A percentile compares a stretch with the other conserved stretches of the same genome.
Conservation (phyloP, 164 flowering plant genomes). For the Umbellularia californica region DNA sequence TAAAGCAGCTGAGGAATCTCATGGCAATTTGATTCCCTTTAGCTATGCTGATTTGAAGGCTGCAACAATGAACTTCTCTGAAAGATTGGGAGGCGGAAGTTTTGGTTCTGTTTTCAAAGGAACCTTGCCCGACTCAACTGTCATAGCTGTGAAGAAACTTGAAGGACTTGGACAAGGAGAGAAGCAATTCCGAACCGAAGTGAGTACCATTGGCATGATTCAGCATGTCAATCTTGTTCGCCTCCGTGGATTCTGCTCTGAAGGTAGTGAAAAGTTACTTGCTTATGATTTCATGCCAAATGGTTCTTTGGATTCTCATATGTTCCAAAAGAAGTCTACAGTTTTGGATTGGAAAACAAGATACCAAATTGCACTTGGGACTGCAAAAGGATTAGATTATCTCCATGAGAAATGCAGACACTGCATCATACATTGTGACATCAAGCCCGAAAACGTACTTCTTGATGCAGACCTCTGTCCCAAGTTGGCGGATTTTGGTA, state of each 20-base stretch:
- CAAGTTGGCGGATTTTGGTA: constrained; percentile 39
- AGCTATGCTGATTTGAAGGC: constrained; percentile 33
- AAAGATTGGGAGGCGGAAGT: constrained; percentile 50
- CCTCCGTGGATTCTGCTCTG: constrained; percentile 54
- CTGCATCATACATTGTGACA: constrained; percentile 40
- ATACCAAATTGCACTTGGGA: constrained; percentile 32
- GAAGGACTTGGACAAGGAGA: constrained; percentile 46
- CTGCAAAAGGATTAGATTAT: constrained; percentile 33
- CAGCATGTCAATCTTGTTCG: constrained; percentile 57
- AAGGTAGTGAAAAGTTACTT: constrained; percentile 33
- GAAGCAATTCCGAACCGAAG: constrained; percentile 59
- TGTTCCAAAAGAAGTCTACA: constrained; percentile 20
- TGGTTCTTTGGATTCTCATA: constrained; percentile 39
- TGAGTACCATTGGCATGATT: constrained; percentile 61
- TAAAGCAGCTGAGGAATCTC: constrained; percentile 13
- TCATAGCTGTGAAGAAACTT: constrained; percentile 47
- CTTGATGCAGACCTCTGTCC: constrained; percentile 30
- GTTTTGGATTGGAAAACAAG: constrained; percentile 31
- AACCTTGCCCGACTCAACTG: constrained; percentile 27
- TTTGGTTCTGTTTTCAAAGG: constrained; percentile 60
- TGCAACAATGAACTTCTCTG: constrained; percentile 52
- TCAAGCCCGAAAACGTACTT: constrained; percentile 39
- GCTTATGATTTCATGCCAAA: constrained; percentile 60
- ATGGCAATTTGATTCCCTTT: constrained; percentile 34
- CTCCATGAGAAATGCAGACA: constrained; percentile 40